Evolutionary conservation across 306 rosid genomes (phyloP).

Genomic region (Citrullus amarus): DNA sequence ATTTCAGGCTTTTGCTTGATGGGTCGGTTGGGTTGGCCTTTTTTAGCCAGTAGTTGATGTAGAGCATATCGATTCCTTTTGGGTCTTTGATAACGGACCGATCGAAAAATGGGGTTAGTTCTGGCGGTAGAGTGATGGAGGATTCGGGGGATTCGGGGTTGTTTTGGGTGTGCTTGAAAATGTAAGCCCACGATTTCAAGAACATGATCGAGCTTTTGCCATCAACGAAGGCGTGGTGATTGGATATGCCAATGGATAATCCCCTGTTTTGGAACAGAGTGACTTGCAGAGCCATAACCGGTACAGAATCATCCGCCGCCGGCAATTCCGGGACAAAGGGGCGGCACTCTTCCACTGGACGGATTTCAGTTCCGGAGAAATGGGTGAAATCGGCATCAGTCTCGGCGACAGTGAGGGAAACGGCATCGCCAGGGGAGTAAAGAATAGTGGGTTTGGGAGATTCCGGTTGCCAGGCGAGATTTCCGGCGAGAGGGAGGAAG

Average conservation of each 20-base stretch:
- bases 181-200: constrained; percentile 40
- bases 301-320: neutral
- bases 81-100: constrained; percentile 23
- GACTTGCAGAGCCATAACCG: constrained; percentile 32
- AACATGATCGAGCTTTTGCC: constrained; percentile 34
- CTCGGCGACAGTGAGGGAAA: constrained; percentile 35
- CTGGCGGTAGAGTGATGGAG: neutral
- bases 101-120: constrained; percentile 32
- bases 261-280: constrained; percentile 38
- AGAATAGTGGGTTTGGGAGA: constrained; percentile 27
- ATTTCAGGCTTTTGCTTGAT: constrained; percentile 12
- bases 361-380: constrained; percentile 10
- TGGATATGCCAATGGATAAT: constrained; percentile 27
- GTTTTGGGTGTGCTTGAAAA: constrained; percentile 9
- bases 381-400: constrained; percentile 20
- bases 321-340: constrained; percentile 32
- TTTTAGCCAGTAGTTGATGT: neutral
- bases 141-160: neutral
- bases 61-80: neutral
- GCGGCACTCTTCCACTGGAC: constrained; percentile 12
- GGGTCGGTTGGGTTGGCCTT: constrained; percentile 5
- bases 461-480: constrained; percentile 27
- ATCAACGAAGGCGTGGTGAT: constrained; percentile 40
- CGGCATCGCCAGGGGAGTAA: constrained; percentile 23
- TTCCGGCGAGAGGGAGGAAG: constrained; percentile 39